A percentile compares a stretch with the other conserved stretches of the same genome.
Evolutionary conservation across 768 basidiomycete species (phyloP).

Genomic region (Leucosporidium yakuticum): DNA sequence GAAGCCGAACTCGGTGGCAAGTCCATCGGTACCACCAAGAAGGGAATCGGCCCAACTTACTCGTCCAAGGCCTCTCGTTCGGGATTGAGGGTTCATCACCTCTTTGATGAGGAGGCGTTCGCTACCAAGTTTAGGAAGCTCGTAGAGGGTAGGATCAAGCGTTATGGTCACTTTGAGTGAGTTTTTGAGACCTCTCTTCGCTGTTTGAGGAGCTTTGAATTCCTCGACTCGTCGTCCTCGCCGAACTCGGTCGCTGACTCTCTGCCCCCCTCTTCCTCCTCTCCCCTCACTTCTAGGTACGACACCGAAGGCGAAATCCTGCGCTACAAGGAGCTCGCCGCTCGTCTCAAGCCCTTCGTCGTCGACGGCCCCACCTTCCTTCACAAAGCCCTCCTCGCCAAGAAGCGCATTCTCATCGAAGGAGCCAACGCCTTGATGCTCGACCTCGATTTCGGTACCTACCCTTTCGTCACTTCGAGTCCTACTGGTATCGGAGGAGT

Average conservation of each 20-base stretch:
- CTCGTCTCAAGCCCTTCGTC: constrained; percentile 77
- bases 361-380: constrained; percentile 80
- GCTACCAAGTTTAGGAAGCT: constrained; percentile 86
- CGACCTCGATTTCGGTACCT: constrained; percentile 95
- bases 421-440: constrained; percentile 99
- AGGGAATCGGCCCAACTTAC: constrained; percentile 97
- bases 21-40: constrained; percentile 89
- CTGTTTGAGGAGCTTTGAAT: no score
- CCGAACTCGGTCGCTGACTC: neutral
- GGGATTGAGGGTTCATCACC: constrained; percentile 90
- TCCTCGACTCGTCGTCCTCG: no score
- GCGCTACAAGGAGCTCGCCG: constrained; percentile 83
- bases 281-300: constrained; percentile 48
- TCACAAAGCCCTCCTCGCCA: constrained; percentile 65
- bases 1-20: constrained; percentile 87
- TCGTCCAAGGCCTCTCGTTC: constrained; percentile 95
- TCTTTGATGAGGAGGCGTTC: constrained; percentile 63
- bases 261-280: no score
- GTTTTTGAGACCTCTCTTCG: neutral
- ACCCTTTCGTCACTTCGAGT: constrained; percentile 94
- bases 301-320: constrained; percentile 94
- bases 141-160: constrained; percentile 95
- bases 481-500: constrained; percentile 91
- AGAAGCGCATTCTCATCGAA: constrained; percentile 83
- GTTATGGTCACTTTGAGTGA: constrained; percentile 86